phyloP scores from a whole-genome alignment of 352 stramenopile genomes.

The Phytophthora hibernalis region DNA sequence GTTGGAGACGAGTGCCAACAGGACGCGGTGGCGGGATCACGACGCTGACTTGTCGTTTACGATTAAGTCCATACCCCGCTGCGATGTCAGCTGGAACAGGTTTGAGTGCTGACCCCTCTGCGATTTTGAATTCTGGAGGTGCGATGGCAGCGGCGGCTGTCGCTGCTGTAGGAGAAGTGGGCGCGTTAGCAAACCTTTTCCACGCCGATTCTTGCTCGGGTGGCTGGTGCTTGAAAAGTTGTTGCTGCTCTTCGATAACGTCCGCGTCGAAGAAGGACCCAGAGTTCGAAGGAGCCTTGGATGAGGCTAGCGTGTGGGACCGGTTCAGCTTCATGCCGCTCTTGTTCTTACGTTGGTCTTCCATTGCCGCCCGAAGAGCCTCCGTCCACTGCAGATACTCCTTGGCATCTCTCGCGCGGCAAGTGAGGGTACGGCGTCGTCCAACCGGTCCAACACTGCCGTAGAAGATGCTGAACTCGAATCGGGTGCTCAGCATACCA shows the following conservation, averaged over 20 bases:
- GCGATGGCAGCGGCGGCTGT: slow-evolving; percentile 23
- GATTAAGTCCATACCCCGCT: slow-evolving; percentile 21
- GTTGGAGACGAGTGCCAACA: slow-evolving; percentile 24
- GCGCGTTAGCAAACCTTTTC: slow-evolving; percentile 5
- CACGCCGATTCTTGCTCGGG: slow-evolving; percentile 18
- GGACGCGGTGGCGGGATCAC: slow-evolving; percentile 7
- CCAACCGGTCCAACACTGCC: slow-evolving; percentile 15
- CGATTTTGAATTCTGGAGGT: slow-evolving; percentile 20
- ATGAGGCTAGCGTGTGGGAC: slow-evolving; percentile 24
- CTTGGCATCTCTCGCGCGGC: slow-evolving; percentile 35
- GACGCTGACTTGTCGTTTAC: slow-evolving; percentile 16
- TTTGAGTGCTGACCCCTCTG: slow-evolving; percentile 30
- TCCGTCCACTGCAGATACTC: slow-evolving; percentile 46
- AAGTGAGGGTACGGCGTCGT: slow-evolving; percentile 31
- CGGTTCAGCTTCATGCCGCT: slow-evolving; percentile 14
- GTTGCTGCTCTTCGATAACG: slow-evolving; percentile 25
- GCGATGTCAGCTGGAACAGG: slow-evolving; percentile 36
- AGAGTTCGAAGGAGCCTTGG: slow-evolving; percentile 29
- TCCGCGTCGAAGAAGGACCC: slow-evolving; percentile 25
- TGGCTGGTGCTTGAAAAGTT: slow-evolving; percentile 29
- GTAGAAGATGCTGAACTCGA: slow-evolving; percentile 45
- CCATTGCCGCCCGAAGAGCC: slow-evolving; percentile 27
- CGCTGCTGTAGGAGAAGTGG: slow-evolving; percentile 29
- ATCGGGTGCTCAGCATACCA: slow-evolving; percentile 36
- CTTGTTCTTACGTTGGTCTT: slow-evolving; percentile 28